phyloP scores from a whole-genome alignment of 148 eudicot species.

The Arctostaphylos glauca region DNA sequence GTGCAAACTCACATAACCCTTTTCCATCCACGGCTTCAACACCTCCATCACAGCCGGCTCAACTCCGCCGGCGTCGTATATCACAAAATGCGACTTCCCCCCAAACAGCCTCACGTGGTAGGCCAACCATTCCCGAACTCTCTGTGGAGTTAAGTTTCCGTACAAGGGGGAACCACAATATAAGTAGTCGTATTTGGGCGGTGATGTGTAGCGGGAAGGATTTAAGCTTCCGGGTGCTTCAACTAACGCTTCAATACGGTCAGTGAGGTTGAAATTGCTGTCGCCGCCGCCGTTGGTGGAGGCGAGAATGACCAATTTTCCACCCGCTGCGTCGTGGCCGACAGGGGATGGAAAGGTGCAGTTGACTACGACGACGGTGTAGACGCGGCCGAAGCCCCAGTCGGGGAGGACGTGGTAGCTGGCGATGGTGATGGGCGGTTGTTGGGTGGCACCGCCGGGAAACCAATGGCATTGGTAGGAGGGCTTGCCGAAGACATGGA shows the following conservation, averaged over 20 bases:
- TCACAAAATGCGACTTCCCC: conserved; percentile 56
- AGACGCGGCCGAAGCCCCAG: conserved; percentile 85
- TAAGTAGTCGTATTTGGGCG: conserved; percentile 60
- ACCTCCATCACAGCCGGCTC: conserved; percentile 55
- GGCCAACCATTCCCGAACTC: conserved; percentile 77
- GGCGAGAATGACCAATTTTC: conserved; percentile 40
- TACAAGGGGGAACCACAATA: conserved; percentile 72
- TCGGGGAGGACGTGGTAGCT: conserved; percentile 58
- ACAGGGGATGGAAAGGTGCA: conserved; percentile 57
- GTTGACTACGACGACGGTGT: conserved; percentile 65
- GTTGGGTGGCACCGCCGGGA: neutral
- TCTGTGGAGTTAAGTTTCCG: conserved; percentile 61
- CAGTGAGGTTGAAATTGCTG: conserved; percentile 28
- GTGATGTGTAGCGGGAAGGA: conserved; percentile 15
- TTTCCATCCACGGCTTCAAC: conserved; percentile 63
- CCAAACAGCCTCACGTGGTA: conserved; percentile 69
- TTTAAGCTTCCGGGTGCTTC: conserved; percentile 35
- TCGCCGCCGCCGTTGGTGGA: conserved; percentile 51
- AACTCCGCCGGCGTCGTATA: conserved; percentile 76
- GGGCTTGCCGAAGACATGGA: conserved; percentile 51
- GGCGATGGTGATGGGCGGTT: conserved; percentile 1
- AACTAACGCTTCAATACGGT: conserved; percentile 37
- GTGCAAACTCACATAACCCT: conserved; percentile 62
- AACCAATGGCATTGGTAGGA: conserved; percentile 38
- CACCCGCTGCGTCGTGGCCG: conserved; percentile 34